Evolutionary conservation across 2,329 filamentous ascomycete genomes (phyloP).

Genomic region (Hypocreales sp.): DNA sequence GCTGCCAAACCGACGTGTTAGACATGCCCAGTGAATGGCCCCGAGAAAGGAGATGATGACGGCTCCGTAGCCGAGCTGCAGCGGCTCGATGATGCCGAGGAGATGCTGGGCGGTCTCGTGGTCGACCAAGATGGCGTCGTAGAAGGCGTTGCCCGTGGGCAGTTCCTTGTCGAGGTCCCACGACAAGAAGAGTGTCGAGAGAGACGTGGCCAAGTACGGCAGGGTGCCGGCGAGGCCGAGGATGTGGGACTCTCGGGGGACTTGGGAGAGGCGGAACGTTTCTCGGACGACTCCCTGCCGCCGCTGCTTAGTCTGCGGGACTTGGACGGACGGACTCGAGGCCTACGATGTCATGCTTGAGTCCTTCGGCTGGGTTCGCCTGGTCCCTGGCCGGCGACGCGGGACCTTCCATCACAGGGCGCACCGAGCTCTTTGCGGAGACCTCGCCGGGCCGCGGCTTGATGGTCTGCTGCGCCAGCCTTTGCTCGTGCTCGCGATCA

Average conservation of each 20-base stretch:
- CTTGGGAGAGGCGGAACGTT: slow-evolving; percentile 47
- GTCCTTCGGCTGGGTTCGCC: slow-evolving; percentile 14
- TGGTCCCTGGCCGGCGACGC: slow-evolving; percentile 9
- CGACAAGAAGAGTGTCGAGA: slow-evolving; percentile 67
- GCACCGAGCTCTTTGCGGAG: slow-evolving; percentile 38
- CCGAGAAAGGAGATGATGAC: slow-evolving; percentile 89
- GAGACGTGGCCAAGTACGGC: slow-evolving; percentile 72
- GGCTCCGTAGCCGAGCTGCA: slow-evolving; percentile 85
- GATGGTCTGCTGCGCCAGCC: slow-evolving; percentile 38
- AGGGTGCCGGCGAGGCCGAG: slow-evolving; percentile 66
- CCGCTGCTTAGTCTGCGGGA: not conserved
- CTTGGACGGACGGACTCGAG: not conserved
- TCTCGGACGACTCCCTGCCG: slow-evolving; percentile 48
- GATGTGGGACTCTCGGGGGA: slow-evolving; percentile 51
- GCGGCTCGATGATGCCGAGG: slow-evolving; percentile 62
- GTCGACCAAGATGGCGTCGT: slow-evolving; percentile 39
- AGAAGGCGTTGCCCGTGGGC: slow-evolving; percentile 42
- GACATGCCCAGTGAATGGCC: slow-evolving; percentile 78
- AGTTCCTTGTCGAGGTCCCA: slow-evolving; percentile 63
- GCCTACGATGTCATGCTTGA: slow-evolving; percentile 40
- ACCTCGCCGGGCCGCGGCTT: slow-evolving; percentile 44
- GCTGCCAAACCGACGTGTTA: too few species aligned
- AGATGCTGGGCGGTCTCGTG: slow-evolving; percentile 57
- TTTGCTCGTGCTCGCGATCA: slow-evolving; percentile 40
- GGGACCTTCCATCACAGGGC: slow-evolving; percentile 29